Base-by-base conservation (phyloP, 164 flowering plant genomes). In the Paratinospora sagittata region DNA sequence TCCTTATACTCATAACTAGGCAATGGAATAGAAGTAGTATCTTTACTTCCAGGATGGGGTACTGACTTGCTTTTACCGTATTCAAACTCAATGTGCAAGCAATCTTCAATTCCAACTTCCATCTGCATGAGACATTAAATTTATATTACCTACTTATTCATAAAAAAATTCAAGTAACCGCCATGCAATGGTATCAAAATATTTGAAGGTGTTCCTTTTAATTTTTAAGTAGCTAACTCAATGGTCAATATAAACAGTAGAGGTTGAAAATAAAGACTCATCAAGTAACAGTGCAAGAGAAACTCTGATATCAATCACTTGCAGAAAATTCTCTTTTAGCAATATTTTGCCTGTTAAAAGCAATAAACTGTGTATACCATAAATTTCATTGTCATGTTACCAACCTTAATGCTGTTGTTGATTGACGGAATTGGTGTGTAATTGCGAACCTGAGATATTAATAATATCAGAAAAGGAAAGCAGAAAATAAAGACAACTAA, bases 21-120 rank as follows among this genome's bases (percentile, higher is more conserved):
- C 30, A 19, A 27, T n/a, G n/a, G n/a, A n/a, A n/a, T n/a, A n/a
- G n/a, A n/a, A n/a, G n/a, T n/a, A n/a, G n/a, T 27, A 62, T n/a
- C n/a, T 19, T 63, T 17, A 30, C 34, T 30, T n/a, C 63, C 41
- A 16, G 14, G 63, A 69, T 36, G 45, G 27, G 63, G 27, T 68
- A 81, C 97, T 77, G 81, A 93, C 98, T 93, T 93, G 98, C 93
- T 90, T 83, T 91, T 93, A 69, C 83, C 85, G 84, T 93, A 93
- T 79, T 93, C 97, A 69, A 93, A 93, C 83, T 93, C 98, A 65
- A 93, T 93, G 77, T 93, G 98, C 23, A 93, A 84, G 84, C 98
- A 93, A 76, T 93, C 98, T 79, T 93, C 98, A 76, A 93, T 93
- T 70, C 98, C 98, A 75, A 93, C 98, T 84, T 93, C 98, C 98